Evolutionary conservation across 2,329 filamentous ascomycete genomes (phyloP).

Genomic region (Aspergillus ustus): DNA sequence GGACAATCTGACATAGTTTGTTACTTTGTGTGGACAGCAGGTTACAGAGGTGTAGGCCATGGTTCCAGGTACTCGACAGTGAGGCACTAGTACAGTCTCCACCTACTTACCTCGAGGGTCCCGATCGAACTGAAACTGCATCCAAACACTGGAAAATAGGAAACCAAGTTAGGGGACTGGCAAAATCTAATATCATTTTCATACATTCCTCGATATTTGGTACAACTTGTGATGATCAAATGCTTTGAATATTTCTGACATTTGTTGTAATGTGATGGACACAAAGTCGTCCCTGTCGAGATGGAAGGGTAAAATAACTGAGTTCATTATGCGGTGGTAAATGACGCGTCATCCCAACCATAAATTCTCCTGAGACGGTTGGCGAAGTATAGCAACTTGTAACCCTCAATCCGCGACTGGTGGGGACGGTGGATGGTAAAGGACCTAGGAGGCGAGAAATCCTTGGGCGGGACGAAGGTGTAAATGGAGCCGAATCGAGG

Average conservation of each 20-base stretch:
- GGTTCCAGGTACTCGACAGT: too few relatives aligned
- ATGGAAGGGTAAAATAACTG: neutral
- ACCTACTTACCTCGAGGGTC: too few relatives aligned
- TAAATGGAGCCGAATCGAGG: constrained; percentile 51
- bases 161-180: too few relatives aligned
- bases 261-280: neutral
- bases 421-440: constrained; percentile 19
- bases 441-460: neutral
- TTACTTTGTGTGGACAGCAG: too few relatives aligned
- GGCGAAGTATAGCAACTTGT: constrained; percentile 13
- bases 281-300: neutral
- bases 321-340: neutral
- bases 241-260: neutral
- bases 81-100: too few relatives aligned
- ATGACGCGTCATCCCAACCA: neutral
- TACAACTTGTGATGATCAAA: neutral
- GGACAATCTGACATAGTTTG: too few relatives aligned
- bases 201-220: too few relatives aligned
- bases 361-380: neutral
- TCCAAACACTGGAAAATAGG: too few relatives aligned
- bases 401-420: constrained; percentile 12
- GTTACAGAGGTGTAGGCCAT: too few relatives aligned
- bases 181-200: too few relatives aligned
- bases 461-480: constrained; percentile 29
- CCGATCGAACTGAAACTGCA: too few relatives aligned